Percentiles rank a stretch among this genome's conserved stretches.
Evolutionary conservation across 1,139 yeast species (phyloP).

Genomic region (Blastobotrys ciferrii): DNA sequence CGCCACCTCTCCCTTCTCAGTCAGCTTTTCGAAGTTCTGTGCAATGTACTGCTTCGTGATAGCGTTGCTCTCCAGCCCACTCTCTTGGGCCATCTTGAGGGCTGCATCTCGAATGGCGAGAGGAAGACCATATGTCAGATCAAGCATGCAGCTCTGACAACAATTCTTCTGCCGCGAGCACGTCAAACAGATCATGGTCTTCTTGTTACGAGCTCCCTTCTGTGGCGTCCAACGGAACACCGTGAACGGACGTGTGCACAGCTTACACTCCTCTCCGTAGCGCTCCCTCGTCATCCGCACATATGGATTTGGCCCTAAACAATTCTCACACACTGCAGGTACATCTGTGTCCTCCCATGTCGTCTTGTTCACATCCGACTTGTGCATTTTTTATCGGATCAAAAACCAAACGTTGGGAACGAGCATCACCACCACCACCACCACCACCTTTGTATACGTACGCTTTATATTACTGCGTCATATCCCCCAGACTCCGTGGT

Average conservation of each 20-base stretch:
- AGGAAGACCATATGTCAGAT: conserved; percentile 76
- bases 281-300: conserved; percentile 69
- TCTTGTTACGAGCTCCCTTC: conserved; percentile 28
- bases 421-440: too few relatives aligned
- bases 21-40: conserved; percentile 35
- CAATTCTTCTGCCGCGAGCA: conserved; percentile 80
- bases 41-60: conserved; percentile 56
- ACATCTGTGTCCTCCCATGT: conserved; percentile 44
- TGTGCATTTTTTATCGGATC: conserved; percentile 13
- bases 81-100: conserved; percentile 63
- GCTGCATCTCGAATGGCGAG: conserved; percentile 79
- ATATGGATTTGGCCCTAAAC: conserved; percentile 66
- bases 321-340: conserved; percentile 68
- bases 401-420: too few relatives aligned
- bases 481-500: too few relatives aligned
- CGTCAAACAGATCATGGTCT: conserved; percentile 56
- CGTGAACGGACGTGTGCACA: conserved; percentile 83
- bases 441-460: too few relatives aligned
- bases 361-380: conserved; percentile 36
- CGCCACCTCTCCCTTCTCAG: conserved; percentile 10
- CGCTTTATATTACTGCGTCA: too few relatives aligned
- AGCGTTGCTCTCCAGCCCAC: conserved; percentile 39
- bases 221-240: conserved; percentile 66
- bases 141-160: conserved; percentile 86
- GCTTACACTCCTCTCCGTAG: conserved; percentile 63